Percentiles rank a stretch among this genome's conserved stretches.
These are phyloP conservation scores for Gossypium lobatum DNA, from an alignment of 441 rosid genomes.

Conservation along the genomic window DNA sequence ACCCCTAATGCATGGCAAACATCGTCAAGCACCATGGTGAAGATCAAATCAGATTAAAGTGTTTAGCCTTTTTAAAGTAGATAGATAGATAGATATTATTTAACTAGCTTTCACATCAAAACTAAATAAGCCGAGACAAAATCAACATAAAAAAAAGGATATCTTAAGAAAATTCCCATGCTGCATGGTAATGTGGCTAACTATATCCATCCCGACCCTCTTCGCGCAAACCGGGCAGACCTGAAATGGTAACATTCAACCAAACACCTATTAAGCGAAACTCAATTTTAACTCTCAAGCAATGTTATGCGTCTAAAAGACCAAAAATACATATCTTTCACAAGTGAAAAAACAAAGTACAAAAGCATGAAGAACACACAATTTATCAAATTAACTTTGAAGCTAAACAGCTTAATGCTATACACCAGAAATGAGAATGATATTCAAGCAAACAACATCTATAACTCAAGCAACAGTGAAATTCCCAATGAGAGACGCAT, in stretches of 20 bases:
- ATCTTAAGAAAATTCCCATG: constrained; percentile 67
- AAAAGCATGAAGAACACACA: no score
- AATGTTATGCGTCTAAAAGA: not conserved
- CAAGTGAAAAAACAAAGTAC: no score
- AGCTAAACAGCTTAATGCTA: no score
- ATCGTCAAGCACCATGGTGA: not conserved
- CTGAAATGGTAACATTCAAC: constrained; percentile 32
- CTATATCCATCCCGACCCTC: constrained; percentile 67
- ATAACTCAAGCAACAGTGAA: no score
- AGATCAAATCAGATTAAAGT: not conserved
- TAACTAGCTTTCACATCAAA: not conserved
- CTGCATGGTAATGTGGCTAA: constrained; percentile 65
- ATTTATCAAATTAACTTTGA: no score
- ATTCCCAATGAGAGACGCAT: no score
- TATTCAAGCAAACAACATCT: no score
- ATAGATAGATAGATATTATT: not conserved
- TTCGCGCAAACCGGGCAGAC: constrained; percentile 75
- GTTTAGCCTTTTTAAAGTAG: not conserved
- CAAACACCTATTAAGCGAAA: not conserved
- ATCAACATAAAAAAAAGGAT: constrained; percentile 63
- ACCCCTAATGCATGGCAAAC: not conserved
- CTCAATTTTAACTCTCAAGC: not conserved
- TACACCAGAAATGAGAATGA: no score
- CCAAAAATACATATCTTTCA: no score
- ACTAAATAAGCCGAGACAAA: not conserved